phyloP scores from a whole-genome alignment of 192 early-diverging fungal genomes.

The Coemansia sp. region DNA sequence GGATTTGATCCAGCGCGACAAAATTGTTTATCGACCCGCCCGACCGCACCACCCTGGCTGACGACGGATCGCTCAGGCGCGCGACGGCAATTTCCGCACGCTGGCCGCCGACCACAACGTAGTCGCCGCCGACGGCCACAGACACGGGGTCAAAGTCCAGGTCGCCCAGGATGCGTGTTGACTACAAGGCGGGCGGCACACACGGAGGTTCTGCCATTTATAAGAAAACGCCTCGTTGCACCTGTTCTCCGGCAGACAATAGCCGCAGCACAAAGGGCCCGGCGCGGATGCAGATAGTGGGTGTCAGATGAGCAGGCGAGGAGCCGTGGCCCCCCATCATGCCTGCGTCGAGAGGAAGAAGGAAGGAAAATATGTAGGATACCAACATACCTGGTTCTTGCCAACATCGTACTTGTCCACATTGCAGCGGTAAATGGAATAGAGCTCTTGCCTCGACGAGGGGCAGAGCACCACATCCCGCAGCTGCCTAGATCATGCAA shows the following conservation, averaged over 20 bases:
- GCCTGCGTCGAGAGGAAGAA: no score
- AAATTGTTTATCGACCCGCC: slow-evolving; percentile 47
- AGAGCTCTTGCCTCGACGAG: slow-evolving; percentile 62
- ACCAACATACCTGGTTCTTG: slow-evolving; percentile 32
- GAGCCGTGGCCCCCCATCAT: background rate
- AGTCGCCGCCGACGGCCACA: slow-evolving; percentile 71
- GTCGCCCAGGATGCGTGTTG: slow-evolving; percentile 61
- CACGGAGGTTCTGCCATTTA: background rate
- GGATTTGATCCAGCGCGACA: slow-evolving; percentile 35
- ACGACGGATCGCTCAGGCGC: slow-evolving; percentile 38
- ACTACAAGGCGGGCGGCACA: slow-evolving; percentile 38
- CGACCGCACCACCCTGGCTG: slow-evolving; percentile 17
- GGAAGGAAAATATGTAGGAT: no score
- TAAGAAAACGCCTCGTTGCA: background rate
- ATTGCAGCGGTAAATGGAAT: slow-evolving; percentile 59
- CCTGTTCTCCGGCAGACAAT: no score
- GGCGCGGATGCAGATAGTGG: slow-evolving; percentile 3
- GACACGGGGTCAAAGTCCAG: slow-evolving; percentile 73
- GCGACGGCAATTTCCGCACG: slow-evolving; percentile 73
- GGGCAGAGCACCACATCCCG: slow-evolving; percentile 83
- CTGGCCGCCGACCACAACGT: slow-evolving; percentile 88
- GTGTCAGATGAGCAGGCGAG: slow-evolving; percentile 8
- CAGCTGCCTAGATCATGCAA: slow-evolving; percentile 67
- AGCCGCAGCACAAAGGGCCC: no score
- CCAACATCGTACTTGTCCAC: slow-evolving; percentile 52